Conservation (phyloP, 139 green algal species). For the Gonium pectorale region DNA sequence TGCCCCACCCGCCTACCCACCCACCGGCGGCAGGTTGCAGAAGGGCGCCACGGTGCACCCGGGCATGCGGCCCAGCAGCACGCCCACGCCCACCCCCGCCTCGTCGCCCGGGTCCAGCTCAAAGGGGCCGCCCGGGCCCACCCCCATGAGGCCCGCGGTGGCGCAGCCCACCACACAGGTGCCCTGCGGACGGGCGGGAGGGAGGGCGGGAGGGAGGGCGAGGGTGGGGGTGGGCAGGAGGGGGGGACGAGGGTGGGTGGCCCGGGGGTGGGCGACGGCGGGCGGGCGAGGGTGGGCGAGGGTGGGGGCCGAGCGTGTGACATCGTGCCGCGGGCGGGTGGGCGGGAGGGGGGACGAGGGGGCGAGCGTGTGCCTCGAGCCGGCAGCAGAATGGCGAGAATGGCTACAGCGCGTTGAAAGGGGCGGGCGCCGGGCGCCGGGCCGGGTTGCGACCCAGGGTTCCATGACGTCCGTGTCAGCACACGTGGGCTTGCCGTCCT, state of each 20-base stretch:
- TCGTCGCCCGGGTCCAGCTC: conserved; percentile 17
- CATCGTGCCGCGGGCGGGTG: too few species aligned
- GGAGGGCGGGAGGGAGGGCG: not conserved
- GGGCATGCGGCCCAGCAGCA: conserved; percentile 38
- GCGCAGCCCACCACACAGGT: conserved; percentile 26
- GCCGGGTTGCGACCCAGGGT: too few species aligned
- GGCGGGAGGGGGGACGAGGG: too few species aligned
- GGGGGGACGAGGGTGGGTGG: too few species aligned
- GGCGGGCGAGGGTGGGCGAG: too few species aligned
- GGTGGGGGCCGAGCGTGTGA: too few species aligned
- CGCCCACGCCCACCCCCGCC: not conserved
- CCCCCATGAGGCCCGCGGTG: conserved; percentile 13
- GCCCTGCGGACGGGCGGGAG: not conserved
- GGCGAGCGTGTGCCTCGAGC: too few species aligned
- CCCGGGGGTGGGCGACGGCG: not conserved
- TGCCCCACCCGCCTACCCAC: not conserved
- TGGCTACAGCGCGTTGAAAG: too few species aligned
- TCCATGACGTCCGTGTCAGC: too few species aligned
- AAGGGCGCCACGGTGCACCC: conserved; percentile 19
- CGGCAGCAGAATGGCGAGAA: too few species aligned
- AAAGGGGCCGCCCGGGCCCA: conserved; percentile 20
- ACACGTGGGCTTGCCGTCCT: not conserved
- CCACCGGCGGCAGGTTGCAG: conserved; percentile 28
- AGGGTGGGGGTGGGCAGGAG: too few species aligned
- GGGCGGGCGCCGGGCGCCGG: too few species aligned